Base-by-base conservation (phyloP, 331 rosid genomes). In the Rosa hybrid region DNA sequence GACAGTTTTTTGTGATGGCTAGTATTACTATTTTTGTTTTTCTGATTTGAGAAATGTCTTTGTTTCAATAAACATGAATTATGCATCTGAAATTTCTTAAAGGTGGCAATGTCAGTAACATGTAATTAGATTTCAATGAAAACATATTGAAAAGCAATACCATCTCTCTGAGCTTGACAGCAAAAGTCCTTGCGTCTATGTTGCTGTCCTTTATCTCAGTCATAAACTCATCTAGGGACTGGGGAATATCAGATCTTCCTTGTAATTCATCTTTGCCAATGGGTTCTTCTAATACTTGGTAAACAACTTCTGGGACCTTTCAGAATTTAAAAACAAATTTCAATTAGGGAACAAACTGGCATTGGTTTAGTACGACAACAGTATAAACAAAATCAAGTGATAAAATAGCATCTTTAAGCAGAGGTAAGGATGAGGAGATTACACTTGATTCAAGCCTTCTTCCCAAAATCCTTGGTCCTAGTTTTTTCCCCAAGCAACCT, bases 271-370 rank as follows among this genome's bases (percentile, higher is more conserved):
- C 88, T 78, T 86, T 90, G 81, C 67, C 75, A 41, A 90, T 78
- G 63, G 97, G 97, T 83, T 93, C 91, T 78, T 85, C 90, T 88
- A 96, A 84, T 27, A 92, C 83, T 87, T 82, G 91, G 88, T 87
- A 96, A 81, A 96, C 88, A 59, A 96, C 98, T 80, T 93, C 97
- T 83, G 97, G 99, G 81, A 96, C 92, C 99, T 96, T 78, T 64
- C 44, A 86, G 86, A 83, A 71, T 44, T 74, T 81, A 83, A 77
- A 76, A 60, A 45, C 62, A 83, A 62, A 75, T 60, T 81, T 79
- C 72, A 78, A 72, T 49, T 77, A 64, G 72, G 74, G 27, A 21
- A 57, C 23, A 78, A 63, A 45, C 39, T 74, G 21, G 62, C 34
- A 27, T 7, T 6, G 27, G 10, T 20, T 39, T 59, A n/a, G 63